Base-by-base conservation (phyloP, 495 filamentous ascomycete genomes). In the Aspergillus biplanus region DNA sequence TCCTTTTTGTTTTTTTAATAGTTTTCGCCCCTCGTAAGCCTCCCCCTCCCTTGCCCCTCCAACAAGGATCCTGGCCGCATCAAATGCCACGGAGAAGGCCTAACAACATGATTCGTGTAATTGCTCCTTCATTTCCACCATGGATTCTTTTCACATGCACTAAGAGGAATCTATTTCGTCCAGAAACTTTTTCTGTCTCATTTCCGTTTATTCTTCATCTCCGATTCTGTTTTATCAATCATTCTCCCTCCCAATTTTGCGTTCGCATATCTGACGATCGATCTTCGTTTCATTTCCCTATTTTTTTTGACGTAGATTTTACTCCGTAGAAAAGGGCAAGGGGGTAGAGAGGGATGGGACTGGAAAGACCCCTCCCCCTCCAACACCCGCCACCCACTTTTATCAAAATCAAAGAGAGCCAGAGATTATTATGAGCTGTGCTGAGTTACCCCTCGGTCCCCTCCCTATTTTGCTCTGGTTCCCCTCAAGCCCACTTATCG, bases 1-100 rank as follows among this genome's bases (percentile, higher is more conserved):
- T 52, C 46, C 34, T 56, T 59, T 67, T 57, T 56, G 33, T 56
- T 49, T 46, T 53, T 50, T 56, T 33, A 11, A 49, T 32, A 37
- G 31, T 54, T 62, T 59, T 58, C 47, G 67, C 67, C 67, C 67
- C 67, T 69, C 67, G 59, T 67, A 64, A 69, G 62, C 58, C 61
- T 61, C 62, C 64, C 62, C 62, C 63, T 69, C 64, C 62, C 62
- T 65, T 69, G 64, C 67, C 67, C 67, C 67, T 69, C 67, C 62
- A 66, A 66, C 67, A 69, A 62, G 64, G 64, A 69, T 64, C 50
- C 27, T 33, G 33, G 37, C 32, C 49, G 39, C 32, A 37, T 63
- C 55, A 64, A 69, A 69, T 69, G 64, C 67, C 64, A 67, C 67
- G 67, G 63, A 69, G 56, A 44, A 48, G 37, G 31, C 39, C 52